A percentile compares a stretch with the other conserved stretches of the same genome.
Evolutionary conservation across 345 rosid species (phyloP).

Genomic region (Gossypium turneri): DNA sequence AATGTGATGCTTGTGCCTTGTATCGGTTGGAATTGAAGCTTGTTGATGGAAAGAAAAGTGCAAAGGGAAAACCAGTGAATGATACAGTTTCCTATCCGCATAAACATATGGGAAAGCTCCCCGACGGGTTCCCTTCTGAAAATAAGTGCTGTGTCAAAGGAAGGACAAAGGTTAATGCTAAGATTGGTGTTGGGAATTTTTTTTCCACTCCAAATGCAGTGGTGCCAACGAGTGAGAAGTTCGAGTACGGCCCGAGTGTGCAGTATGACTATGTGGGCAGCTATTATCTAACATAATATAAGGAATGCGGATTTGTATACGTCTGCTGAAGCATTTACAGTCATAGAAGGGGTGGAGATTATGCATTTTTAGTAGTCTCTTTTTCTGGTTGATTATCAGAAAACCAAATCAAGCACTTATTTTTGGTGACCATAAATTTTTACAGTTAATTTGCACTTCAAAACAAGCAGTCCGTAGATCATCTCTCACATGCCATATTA

Average conservation of each 20-base stretch:
- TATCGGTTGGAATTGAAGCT: slow-evolving; percentile 94
- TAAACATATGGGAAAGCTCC: slow-evolving; percentile 93
- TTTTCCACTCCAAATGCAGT: slow-evolving; percentile 41
- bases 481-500: background rate
- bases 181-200: slow-evolving; percentile 33
- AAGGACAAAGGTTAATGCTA: slow-evolving; percentile 52
- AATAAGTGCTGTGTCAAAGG: slow-evolving; percentile 72
- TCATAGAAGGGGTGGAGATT: slow-evolving; percentile 15
- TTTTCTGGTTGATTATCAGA: slow-evolving; percentile 9
- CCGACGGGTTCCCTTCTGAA: slow-evolving; percentile 79
- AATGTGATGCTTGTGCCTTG: slow-evolving; percentile 89
- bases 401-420: slow-evolving; percentile 20
- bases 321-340: slow-evolving; percentile 17
- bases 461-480: too few species aligned
- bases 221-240: slow-evolving; percentile 43
- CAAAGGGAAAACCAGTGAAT: slow-evolving; percentile 60
- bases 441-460: slow-evolving; percentile 20
- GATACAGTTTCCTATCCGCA: slow-evolving; percentile 89
- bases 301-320: slow-evolving; percentile 9
- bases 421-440: slow-evolving; percentile 17
- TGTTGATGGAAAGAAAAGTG: slow-evolving; percentile 81
- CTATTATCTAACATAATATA: slow-evolving; percentile 43
- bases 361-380: background rate
- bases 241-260: background rate
- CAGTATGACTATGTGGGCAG: too few species aligned